Conservation (phyloP, 345 rosid species). For the Rhizophora mangle region DNA sequence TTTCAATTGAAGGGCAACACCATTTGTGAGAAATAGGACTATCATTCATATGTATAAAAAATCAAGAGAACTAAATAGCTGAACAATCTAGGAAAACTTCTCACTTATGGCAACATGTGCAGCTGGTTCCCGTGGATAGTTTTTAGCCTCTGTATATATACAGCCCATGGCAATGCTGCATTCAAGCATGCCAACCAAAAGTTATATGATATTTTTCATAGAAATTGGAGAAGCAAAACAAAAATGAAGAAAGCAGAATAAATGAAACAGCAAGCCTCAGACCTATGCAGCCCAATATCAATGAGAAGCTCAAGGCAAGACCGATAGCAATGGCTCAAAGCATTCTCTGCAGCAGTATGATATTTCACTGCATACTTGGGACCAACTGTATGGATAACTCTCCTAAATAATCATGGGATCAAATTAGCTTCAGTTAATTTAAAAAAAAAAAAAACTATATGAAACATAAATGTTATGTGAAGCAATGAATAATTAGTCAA, state of each 20-base stretch:
- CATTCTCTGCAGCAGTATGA: constrained; percentile 99
- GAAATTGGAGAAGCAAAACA: constrained; percentile 2
- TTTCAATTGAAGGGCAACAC: no score
- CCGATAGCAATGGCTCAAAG: constrained; percentile 95
- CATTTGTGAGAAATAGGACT: no score
- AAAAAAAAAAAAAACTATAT: no score
- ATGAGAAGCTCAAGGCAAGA: constrained; percentile 93
- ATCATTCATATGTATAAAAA: not conserved
- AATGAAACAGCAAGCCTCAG: constrained; percentile 16
- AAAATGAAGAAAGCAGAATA: not conserved
- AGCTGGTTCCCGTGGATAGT: constrained; percentile 98
- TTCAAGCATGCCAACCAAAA: constrained; percentile 23
- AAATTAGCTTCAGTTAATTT: not conserved
- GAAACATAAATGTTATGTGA: not conserved
- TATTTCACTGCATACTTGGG: constrained; percentile 97
- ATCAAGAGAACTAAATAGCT: not conserved
- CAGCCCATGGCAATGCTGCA: constrained; percentile 94
- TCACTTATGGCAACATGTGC: constrained; percentile 98
- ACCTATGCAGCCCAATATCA: constrained; percentile 87
- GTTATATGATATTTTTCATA: constrained; percentile 17
- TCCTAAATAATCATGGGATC: constrained; percentile 11
- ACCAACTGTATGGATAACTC: constrained; percentile 86
- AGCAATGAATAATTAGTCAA: not conserved
- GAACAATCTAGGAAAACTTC: constrained; percentile 23
- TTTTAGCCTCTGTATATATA: constrained; percentile 89